Base-by-base conservation (phyloP, 441 rosid genomes). In the Brassica balearica region DNA sequence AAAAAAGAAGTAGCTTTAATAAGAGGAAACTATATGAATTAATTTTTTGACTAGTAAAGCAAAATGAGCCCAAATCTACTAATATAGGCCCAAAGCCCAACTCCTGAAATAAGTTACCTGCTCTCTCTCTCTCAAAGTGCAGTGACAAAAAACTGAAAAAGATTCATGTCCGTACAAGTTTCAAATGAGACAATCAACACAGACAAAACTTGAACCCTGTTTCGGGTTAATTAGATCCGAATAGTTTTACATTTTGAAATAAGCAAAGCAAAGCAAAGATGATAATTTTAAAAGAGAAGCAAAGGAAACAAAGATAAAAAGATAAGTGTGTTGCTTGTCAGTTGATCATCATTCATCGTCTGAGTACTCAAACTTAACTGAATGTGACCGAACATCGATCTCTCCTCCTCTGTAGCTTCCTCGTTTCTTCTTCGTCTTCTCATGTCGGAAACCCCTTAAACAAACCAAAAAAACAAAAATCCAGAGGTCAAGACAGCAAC, bases 401-500 rank as follows among this genome's bases (percentile, higher is more conserved):
- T 80, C 89, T 67, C 98, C 99, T 69, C 99, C 99, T 85, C 97
- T 92, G 80, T 94, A 96, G 76, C 85, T 79, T 46, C 99, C 97
- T 1, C 99, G 92, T 86, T 96, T 96, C 88, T 96, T 94, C 91
- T 96, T 94, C 10, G 97, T 96, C 91, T 94, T 96, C 81, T 96
- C 99, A 60, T 96, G 98, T 77, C 97, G 88, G 59, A 94, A 96
- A 80, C 8, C 97, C 94, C 99, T 93, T 87, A 1, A 10, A 38
- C 62, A 23, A 76, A 72, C 8, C 7, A 25, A 61, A 22, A 25
- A 9, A 6, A 9, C 20, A 0, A 64, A 63, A 69, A 2, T 4
- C 7, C 3, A 15, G 69, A 53, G 19, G 65, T 63, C 25, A 58
- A 65, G 59, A 59, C 14, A 29, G 59, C n/a, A 58, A 65, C 3